Evolutionary conservation across 148 eudicot species (phyloP).

Genomic region (Rheum nobile): DNA sequence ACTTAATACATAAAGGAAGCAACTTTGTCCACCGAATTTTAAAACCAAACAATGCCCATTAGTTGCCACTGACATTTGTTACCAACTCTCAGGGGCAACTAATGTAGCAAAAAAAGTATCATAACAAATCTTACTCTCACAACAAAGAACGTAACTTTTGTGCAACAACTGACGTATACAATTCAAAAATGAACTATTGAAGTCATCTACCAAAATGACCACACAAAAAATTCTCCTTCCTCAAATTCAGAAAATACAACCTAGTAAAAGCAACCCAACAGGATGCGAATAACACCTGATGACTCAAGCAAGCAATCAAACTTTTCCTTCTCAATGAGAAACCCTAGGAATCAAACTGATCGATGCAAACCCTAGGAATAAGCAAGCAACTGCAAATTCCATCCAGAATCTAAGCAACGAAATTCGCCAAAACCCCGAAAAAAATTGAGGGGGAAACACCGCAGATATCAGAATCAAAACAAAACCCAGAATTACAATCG

Average conservation of each 20-base stretch:
- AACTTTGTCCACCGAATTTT: background rate
- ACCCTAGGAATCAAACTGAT: conserved; percentile 2
- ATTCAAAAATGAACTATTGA: background rate
- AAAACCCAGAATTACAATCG: background rate
- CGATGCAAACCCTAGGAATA: background rate
- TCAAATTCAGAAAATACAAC: background rate
- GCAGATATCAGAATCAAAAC: background rate
- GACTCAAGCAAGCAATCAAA: background rate
- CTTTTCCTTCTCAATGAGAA: background rate
- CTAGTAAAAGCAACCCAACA: background rate
- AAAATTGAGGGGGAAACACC: background rate
- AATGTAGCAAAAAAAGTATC: background rate
- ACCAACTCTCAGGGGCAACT: background rate
- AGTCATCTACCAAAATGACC: background rate
- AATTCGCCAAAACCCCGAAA: background rate
- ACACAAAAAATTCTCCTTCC: background rate
- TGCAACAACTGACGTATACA: background rate
- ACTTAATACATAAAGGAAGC: background rate
- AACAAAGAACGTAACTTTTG: background rate
- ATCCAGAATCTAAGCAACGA: background rate
- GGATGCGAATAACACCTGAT: background rate
- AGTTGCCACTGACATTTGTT: background rate
- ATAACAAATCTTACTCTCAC: background rate
- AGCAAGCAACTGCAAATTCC: background rate
- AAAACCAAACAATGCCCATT: background rate